Percentiles rank a stretch among this genome's conserved stretches.
These are phyloP conservation scores for Candolleomyces efflorescens DNA, from an alignment of 768 basidiomycete species.

Conservation along the genomic window DNA sequence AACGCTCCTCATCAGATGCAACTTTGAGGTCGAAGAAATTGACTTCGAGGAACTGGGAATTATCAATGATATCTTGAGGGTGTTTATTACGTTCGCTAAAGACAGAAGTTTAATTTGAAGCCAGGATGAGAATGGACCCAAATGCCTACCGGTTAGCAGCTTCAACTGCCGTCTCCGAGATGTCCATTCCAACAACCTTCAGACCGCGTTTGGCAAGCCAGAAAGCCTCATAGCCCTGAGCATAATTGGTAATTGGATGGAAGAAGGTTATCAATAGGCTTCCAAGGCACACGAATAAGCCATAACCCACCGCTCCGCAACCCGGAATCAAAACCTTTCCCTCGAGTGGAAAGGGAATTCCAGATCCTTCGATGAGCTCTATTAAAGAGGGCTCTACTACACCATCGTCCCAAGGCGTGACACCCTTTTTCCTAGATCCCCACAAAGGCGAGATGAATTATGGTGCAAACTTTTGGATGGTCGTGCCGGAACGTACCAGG, in stretches of 20 bases:
- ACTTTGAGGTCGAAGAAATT: conserved; percentile 53
- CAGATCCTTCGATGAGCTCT: conserved; percentile 44
- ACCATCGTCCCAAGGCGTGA: conserved; percentile 65
- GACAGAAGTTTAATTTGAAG: not conserved
- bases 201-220: conserved; percentile 48
- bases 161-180: conserved; percentile 50
- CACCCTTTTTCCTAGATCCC: conserved; percentile 34
- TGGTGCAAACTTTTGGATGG: too few species aligned
- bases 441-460: too few species aligned
- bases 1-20: conserved; percentile 29
- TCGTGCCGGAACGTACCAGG: conserved; percentile 5
- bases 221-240: conserved; percentile 57
- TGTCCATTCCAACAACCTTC: conserved; percentile 50
- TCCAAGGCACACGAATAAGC: not conserved
- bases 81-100: conserved; percentile 7
- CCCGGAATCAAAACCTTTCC: conserved; percentile 31
- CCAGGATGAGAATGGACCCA: not conserved
- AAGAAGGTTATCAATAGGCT: not conserved
- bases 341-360: conserved; percentile 37
- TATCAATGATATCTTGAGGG: conserved; percentile 19
- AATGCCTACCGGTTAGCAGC: conserved; percentile 37
- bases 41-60: conserved; percentile 32
- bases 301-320: conserved; percentile 43
- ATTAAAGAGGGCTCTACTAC: conserved; percentile 50
- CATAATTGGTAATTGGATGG: not conserved